Evolutionary conservation across 2,329 filamentous ascomycete genomes (phyloP), one percentile per base, ranked within the genome.

Genomic region (Waltergamsia citrina): DNA sequence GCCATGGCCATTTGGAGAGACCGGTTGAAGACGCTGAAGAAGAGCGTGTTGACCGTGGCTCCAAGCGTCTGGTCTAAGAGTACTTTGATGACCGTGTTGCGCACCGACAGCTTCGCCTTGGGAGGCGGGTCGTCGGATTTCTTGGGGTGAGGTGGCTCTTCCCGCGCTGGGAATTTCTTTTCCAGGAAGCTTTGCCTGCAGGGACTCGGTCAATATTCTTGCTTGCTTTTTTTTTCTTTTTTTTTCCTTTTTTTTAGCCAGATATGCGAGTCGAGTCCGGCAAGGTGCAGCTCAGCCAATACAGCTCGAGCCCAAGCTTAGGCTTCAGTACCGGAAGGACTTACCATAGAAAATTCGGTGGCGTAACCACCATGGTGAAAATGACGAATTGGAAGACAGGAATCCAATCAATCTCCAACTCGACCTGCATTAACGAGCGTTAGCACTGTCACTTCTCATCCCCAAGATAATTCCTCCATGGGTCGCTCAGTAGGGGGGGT

Each of bases 301-400:
- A 17, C 25, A 30, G 14, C 14, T 28, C 26, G 26, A 9, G 9
- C 23, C 23, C 23, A 25, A 25, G 23, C 9, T n/a, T 25, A n/a
- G n/a, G n/a, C n/a, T n/a, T 6, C 14, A 18, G 15, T 1, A 10
- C n/a, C 17, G 18, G 14, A 19, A n/a, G 18, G n/a, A 55, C 60
- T 45, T 54, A 77, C 87, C 86, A 94, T 47, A 85, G 52, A 51
- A 86, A 85, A 59, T 95, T 95, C 29, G 83, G 83, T 3, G 87
- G 86, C 26, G 79, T 81, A 55, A 71, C 80, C 38, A 94, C 51
- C 22, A 84, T 51, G 43, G 79, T 74, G 63, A 81, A 94, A 34
- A 85, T 50, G 33, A 84, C 60, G 57, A 93, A 94, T 52, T 87
- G 83, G 44, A 87, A 60, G 28, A 94, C 67, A 4, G 81, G 75